These are phyloP conservation scores for Apiospora kogelbergensis DNA, from an alignment of 2,329 filamentous ascomycete species.

Conservation along the genomic window DNA sequence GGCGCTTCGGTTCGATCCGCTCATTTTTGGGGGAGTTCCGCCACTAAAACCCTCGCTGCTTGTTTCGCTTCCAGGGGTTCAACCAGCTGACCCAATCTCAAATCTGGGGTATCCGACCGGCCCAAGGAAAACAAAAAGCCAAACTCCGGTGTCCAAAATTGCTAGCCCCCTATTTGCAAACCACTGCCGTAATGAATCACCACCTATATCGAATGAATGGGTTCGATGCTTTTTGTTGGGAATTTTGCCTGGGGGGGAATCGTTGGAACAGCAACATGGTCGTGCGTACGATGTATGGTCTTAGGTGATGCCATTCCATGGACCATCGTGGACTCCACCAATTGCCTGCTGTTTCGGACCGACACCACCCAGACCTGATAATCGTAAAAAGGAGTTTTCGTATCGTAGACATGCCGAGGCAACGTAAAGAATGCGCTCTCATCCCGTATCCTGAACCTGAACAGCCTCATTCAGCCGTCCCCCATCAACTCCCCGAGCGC, in stretches of 20 bases:
- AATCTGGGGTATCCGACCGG: not conserved
- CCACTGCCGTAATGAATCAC: too few species aligned
- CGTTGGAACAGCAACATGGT: not conserved
- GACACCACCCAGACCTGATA: not conserved
- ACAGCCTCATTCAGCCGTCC: not conserved
- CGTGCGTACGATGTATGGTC: not conserved
- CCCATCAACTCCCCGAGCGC: not conserved
- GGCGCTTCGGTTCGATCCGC: not conserved
- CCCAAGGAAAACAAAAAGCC: too few species aligned
- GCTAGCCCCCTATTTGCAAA: too few species aligned
- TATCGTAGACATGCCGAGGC: not conserved
- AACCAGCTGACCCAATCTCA: not conserved
- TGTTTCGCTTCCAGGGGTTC: not conserved
- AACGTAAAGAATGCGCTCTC: not conserved
- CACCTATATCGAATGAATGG: too few species aligned
- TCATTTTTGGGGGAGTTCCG: not conserved
- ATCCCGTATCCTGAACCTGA: not conserved
- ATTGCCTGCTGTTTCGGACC: not conserved
- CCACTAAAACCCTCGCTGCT: not conserved
- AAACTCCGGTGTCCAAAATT: too few species aligned
- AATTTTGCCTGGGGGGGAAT: too few species aligned
- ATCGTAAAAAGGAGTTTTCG: not conserved
- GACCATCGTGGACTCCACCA: not conserved
- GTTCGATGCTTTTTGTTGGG: too few species aligned
- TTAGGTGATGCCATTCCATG: not conserved